Percentiles rank a stretch among this genome's conserved stretches.
Conservation (phyloP, 768 basidiomycete genomes). For the Tricholoma sp. region DNA sequence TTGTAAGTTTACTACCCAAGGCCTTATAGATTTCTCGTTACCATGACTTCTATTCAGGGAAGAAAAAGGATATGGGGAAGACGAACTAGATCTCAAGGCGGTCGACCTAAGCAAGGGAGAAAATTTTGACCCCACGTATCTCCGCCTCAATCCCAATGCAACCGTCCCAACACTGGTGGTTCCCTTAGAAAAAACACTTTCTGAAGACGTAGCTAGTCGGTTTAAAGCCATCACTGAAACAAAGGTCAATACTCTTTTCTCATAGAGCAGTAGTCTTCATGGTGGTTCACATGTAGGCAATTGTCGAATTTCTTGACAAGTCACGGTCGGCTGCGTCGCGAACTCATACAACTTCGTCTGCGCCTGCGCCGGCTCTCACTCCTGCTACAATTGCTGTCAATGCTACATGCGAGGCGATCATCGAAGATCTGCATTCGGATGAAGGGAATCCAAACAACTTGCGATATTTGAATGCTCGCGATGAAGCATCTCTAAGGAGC, state of each 20-base stretch:
- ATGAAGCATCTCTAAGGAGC: conserved; percentile 42
- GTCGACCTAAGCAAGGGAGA: conserved; percentile 79
- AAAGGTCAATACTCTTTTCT: conserved; percentile 42
- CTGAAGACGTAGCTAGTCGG: conserved; percentile 64
- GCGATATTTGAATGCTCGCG: conserved; percentile 53
- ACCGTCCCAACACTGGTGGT: conserved; percentile 83
- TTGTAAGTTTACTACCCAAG: conserved; percentile 35
- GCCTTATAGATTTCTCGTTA: background rate
- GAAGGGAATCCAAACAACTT: conserved; percentile 61
- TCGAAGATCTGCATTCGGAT: conserved; percentile 58
- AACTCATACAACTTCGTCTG: conserved; percentile 63
- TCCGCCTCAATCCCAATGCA: conserved; percentile 74
- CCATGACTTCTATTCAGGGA: conserved; percentile 27
- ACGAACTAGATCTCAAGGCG: conserved; percentile 66
- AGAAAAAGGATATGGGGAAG: conserved; percentile 82
- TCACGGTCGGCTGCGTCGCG: conserved; percentile 67
- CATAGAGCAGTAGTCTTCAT: conserved; percentile 3
- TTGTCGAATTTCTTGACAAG: conserved; percentile 79
- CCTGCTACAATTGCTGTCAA: conserved; percentile 79
- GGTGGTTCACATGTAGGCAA: conserved; percentile 38
- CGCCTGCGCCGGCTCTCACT: conserved; percentile 71
- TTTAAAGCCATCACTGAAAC: conserved; percentile 78
- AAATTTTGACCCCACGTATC: conserved; percentile 70
- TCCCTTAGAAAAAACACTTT: conserved; percentile 71
- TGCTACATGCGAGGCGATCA: conserved; percentile 43